phyloP scores from a whole-genome alignment of 306 rosid genomes.

The Hippophae tibetana region DNA sequence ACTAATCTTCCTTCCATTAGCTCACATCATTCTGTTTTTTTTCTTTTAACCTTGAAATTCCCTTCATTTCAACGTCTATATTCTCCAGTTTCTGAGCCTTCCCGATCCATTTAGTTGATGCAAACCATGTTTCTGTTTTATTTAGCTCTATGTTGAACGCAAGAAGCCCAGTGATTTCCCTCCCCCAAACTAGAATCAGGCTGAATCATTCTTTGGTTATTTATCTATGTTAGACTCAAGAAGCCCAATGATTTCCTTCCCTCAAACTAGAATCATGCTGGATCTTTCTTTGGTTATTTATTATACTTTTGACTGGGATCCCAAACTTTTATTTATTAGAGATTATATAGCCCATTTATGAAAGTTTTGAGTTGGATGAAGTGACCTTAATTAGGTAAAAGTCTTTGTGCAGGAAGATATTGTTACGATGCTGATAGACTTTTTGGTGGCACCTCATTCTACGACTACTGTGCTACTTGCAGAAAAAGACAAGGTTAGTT shows the following conservation, averaged over 20 bases:
- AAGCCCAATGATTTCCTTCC: background rate
- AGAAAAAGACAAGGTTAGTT: conserved; percentile 68
- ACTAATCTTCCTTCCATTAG: background rate
- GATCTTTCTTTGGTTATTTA: background rate
- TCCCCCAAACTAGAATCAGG: background rate
- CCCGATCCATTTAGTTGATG: too few species aligned
- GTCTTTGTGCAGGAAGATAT: conserved; percentile 65
- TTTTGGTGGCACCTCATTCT: conserved; percentile 78
- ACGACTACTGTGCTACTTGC: conserved; percentile 59
- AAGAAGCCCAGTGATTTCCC: background rate
- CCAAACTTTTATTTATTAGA: too few species aligned
- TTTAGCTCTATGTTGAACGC: background rate
- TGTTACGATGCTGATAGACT: conserved; percentile 63
- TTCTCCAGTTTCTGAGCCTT: too few species aligned
- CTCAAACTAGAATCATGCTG: background rate
- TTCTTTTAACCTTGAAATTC: too few species aligned
- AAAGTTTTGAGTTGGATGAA: conserved; percentile 4
- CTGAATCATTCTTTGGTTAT: background rate
- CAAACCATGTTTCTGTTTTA: too few species aligned
- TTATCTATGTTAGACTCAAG: background rate
- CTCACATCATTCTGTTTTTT: too few species aligned
- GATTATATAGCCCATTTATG: too few species aligned
- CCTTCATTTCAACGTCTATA: too few species aligned
- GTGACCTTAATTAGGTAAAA: conserved; percentile 14
- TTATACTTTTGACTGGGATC: background rate